Evolutionary conservation across 495 filamentous ascomycete genomes (phyloP).

Genomic region (Aspergillus diversus): DNA sequence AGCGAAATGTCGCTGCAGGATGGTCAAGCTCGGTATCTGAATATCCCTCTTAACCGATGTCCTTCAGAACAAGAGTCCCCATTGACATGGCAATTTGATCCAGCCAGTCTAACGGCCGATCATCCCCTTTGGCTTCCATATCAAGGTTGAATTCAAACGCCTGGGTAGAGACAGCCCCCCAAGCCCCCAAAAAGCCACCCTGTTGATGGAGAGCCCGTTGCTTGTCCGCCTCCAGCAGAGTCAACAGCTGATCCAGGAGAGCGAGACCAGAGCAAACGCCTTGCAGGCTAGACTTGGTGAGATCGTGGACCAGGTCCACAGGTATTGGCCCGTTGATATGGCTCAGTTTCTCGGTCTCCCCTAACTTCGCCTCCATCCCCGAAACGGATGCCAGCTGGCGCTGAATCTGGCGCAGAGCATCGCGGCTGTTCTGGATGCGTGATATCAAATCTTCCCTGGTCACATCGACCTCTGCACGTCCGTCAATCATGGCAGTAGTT

Average conservation of each 20-base stretch:
- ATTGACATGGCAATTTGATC: constrained; percentile 27
- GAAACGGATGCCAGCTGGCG: constrained; percentile 19
- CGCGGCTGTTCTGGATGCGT: constrained; percentile 20
- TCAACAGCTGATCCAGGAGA: constrained; percentile 22
- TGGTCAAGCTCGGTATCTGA: background rate
- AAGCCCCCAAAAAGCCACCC: background rate
- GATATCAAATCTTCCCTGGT: constrained; percentile 13
- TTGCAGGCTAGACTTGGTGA: constrained; percentile 21
- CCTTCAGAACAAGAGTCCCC: constrained; percentile 24
- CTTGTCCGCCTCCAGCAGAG: constrained; percentile 20
- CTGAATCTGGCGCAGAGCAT: constrained; percentile 18
- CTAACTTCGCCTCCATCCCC: constrained; percentile 15
- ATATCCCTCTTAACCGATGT: background rate
- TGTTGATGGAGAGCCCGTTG: background rate
- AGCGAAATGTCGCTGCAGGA: too few relatives aligned
- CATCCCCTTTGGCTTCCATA: background rate
- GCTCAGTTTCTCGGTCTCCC: constrained; percentile 12
- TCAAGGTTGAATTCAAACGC: background rate
- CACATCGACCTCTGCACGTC: background rate
- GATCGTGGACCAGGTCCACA: constrained; percentile 10
- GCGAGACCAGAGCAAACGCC: constrained; percentile 20
- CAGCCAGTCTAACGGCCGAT: constrained; percentile 18
- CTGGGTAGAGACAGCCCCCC: background rate
- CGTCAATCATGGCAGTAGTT: constrained; percentile 19
- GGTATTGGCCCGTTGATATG: constrained; percentile 19